A percentile compares a stretch with the other conserved stretches of the same genome.
These are phyloP conservation scores for Lipomyces starkeyi DNA, from an alignment of 805 yeast genomes.

Conservation along the genomic window DNA sequence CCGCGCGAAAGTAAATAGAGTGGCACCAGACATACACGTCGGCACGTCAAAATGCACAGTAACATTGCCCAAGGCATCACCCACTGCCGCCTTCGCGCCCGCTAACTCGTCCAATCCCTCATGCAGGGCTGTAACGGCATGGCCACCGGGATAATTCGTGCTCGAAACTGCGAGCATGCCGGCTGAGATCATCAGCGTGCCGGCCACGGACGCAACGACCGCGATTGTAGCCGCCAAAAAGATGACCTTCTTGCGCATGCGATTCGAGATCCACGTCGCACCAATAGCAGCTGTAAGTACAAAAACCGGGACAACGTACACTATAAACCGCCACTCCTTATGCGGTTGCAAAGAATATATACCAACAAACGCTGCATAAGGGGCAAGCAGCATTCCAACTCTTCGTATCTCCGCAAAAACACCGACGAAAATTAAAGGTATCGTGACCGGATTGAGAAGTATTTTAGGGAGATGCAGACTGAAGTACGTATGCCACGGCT, in stretches of 20 bases:
- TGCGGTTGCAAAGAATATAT: constrained; percentile 83
- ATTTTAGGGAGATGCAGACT: constrained; percentile 55
- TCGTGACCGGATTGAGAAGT: constrained; percentile 46
- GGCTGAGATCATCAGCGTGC: constrained; percentile 21
- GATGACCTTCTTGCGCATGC: constrained; percentile 34
- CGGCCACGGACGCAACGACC: constrained; percentile 47
- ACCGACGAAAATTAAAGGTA: constrained; percentile 52
- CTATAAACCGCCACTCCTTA: constrained; percentile 91
- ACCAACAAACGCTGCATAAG: constrained; percentile 62
- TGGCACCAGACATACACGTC: constrained; percentile 86
- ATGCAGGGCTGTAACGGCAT: constrained; percentile 65
- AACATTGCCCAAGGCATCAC: constrained; percentile 62
- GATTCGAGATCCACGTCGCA: constrained; percentile 44
- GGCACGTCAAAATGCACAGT: constrained; percentile 77
- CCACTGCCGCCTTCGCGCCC: constrained; percentile 87
- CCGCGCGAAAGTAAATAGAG: constrained; percentile 68
- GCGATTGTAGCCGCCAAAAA: constrained; percentile 46
- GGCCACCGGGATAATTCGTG: constrained; percentile 89
- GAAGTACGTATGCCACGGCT: constrained; percentile 75
- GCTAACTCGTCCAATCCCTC: constrained; percentile 49
- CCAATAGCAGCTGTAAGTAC: constrained; percentile 70
- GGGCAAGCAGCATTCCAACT: constrained; percentile 49
- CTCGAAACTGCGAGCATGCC: constrained; percentile 68
- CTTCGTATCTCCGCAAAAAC: constrained; percentile 49
- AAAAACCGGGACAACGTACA: constrained; percentile 74